phyloP scores from a whole-genome alignment of 257 asterid genomes.

The Primulina eburnea region DNA sequence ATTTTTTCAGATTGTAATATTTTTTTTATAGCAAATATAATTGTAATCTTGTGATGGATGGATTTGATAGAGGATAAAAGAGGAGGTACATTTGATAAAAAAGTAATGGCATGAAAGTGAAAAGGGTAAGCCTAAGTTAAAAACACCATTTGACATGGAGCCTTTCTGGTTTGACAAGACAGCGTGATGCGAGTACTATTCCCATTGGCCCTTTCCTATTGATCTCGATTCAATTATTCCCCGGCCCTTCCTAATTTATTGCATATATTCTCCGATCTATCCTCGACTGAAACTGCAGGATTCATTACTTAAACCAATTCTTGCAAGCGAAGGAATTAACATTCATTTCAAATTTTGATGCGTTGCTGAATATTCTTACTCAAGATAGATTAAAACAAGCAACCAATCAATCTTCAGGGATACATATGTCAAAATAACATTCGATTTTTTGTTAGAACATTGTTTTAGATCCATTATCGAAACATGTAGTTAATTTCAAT shows the following conservation, averaged over 20 bases:
- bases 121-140: background rate
- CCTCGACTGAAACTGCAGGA: background rate
- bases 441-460: too few relatives aligned
- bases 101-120: too few relatives aligned
- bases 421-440: too few relatives aligned
- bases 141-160: conserved; percentile 20
- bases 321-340: background rate
- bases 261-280: background rate
- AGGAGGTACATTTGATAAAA: too few relatives aligned
- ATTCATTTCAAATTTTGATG: background rate
- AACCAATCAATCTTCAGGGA: too few relatives aligned
- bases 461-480: too few relatives aligned
- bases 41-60: background rate
- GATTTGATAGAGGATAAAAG: background rate
- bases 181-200: conserved; percentile 40
- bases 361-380: background rate
- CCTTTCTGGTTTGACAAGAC: conserved; percentile 56
- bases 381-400: too few relatives aligned
- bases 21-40: too few relatives aligned
- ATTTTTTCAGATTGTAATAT: too few relatives aligned
- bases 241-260: conserved; percentile 18
- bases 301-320: background rate
- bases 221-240: conserved; percentile 23
- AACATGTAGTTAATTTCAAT: too few relatives aligned
- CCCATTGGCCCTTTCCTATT: conserved; percentile 22